Base-by-base conservation (phyloP, 208 protist genomes). In the Angomonas ambiguus region DNA sequence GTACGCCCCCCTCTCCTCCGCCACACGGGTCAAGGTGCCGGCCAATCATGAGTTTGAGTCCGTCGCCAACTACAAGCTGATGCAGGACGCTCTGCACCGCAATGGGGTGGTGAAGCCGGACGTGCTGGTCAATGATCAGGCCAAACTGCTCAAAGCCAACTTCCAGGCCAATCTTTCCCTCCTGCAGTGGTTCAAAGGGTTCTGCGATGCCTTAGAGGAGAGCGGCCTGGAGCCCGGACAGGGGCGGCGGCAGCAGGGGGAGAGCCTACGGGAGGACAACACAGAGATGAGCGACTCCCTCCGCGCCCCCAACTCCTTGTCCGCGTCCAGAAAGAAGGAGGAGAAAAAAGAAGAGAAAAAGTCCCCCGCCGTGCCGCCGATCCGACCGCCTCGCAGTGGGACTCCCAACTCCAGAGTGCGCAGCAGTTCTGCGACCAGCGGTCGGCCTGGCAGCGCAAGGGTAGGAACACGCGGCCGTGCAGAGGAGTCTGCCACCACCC, bases 131-230 rank as follows among this genome's bases (percentile, higher is more conserved):
- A 80, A 97, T 35, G 82, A 97, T 16, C 79, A 95, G 18, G 78
- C 92, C 25, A 95, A 93, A 65, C 71, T 99, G 1, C 86, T 98
- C 24, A 96, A 93, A 51, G 92, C 87, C 42, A 97, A 96, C 69
- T 98, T 97, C 64, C 97, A 99, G 79, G 97, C 98, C 53, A 99
- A 98, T 69, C 73, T 99, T 32, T 90, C 97, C 48, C 93, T 99
- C 55, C 69, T 98, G 22, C 98, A 99, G 78, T 99, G 97, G 96
- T 94, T 98, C 35, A 95, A 96, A 33, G 82, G 86, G 0, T 75
- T 95, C 24, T 65, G 71, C 57, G 71, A 81, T 24, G 81, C 75
- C 10, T 63, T 91, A 55, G 32, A 62, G 42, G 72, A 71, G 57
- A 62, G 57, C 51, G 74, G 72, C 27, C 72, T 83, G n/a, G 75